Evolutionary conservation across 139 green algal species (phyloP), one percentile per base, ranked within the genome.

Genomic region (Micractinium conductrix): DNA sequence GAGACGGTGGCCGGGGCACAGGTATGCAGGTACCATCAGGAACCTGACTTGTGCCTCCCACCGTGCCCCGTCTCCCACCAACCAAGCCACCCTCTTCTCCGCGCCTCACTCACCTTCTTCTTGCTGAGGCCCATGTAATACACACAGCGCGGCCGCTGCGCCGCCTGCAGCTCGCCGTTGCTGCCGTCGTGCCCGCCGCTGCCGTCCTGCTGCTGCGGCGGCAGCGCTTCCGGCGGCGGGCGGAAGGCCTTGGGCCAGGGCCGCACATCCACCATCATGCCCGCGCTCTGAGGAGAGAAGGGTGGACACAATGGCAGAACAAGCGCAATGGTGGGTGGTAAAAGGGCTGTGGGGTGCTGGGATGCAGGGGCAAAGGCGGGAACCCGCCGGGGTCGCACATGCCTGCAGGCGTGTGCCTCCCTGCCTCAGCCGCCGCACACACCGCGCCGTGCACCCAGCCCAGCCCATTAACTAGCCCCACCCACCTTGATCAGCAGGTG

Each of bases 81-180:
- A n/a, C n/a, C n/a, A n/a, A n/a, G n/a, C n/a, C n/a, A n/a, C n/a
- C n/a, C n/a, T n/a, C n/a, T n/a, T n/a, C n/a, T n/a, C 62, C 28
- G 26, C 62, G 14, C 9, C 28, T 30, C 40, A 63, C 70, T 83
- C 12, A 73, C 79, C 38, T 90, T 89, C 50, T 93, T 92, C 84
- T 94, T 93, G 68, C 90, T 88, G 4, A 97, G 81, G 3, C 93
- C 94, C 81, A 97, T 92, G 78, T 92, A 97, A 81, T 95, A 97
- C 37, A 86, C 88, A 78, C 87, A 90, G 63, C 28, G 55, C 9
- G 33, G 33, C 42, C 74, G 72, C 67, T 73, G 48, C 44, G 53
- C 24, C 70, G 71, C 55, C 45, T 44, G n/a, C 44, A 26, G 40
- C 30, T 26, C 35, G 22, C 78, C 60, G 21, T 26, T 55, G 37